phyloP scores from a whole-genome alignment of 805 yeast genomes.

The Ogataea neopini region DNA sequence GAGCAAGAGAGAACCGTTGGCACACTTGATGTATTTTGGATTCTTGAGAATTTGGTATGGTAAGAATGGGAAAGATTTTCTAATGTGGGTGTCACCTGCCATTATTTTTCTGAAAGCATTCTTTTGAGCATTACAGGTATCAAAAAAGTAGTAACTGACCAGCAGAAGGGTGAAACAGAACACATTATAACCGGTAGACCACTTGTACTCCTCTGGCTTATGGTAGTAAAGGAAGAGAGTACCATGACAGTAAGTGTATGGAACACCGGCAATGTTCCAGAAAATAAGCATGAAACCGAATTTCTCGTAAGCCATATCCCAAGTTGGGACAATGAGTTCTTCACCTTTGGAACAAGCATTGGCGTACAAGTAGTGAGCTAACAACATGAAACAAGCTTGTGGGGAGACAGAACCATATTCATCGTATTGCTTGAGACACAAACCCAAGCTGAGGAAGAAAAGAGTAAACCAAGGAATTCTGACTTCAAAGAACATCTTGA shows the following conservation, averaged over 20 bases:
- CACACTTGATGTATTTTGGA: constrained; percentile 83
- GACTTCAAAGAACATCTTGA: constrained; percentile 97
- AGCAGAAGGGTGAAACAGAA: constrained; percentile 57
- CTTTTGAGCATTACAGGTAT: constrained; percentile 93
- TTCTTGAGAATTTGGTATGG: constrained; percentile 80
- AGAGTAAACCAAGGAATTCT: constrained; percentile 96
- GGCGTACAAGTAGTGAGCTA: constrained; percentile 93
- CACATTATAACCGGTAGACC: constrained; percentile 64
- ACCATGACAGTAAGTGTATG: constrained; percentile 95
- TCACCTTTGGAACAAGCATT: constrained; percentile 98
- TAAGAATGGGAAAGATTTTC: constrained; percentile 92
- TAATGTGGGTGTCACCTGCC: constrained; percentile 73
- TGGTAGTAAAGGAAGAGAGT: constrained; percentile 82
- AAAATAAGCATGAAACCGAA: constrained; percentile 98
- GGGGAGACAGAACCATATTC: constrained; percentile 75
- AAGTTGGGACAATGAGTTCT: constrained; percentile 93
- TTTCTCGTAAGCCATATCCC: constrained; percentile 99
- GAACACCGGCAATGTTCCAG: constrained; percentile 99
- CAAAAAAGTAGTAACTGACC: constrained; percentile 86
- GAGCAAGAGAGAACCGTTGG: constrained; percentile 78
- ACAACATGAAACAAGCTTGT: constrained; percentile 68
- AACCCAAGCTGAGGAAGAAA: constrained; percentile 72
- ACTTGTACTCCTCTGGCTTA: constrained; percentile 77
- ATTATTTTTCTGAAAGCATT: constrained; percentile 82
- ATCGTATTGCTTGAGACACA: constrained; percentile 78